These are phyloP conservation scores for Imleria badia DNA, from an alignment of 768 basidiomycete genomes.

Conservation along the genomic window DNA sequence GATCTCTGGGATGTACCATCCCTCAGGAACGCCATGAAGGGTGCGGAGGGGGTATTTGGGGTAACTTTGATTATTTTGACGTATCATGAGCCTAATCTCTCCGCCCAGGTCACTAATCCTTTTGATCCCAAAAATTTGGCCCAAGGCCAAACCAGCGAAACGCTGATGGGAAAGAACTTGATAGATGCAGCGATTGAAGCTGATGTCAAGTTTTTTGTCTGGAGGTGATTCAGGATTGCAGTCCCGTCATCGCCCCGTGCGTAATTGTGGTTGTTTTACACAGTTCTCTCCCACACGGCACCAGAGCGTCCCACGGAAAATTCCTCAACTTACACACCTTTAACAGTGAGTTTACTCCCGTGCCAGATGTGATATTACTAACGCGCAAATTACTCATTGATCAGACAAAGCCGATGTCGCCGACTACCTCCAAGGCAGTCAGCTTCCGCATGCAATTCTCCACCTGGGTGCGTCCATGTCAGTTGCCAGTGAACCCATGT, in stretches of 20 bases:
- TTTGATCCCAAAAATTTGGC: constrained; percentile 20
- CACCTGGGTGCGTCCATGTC: constrained; percentile 16
- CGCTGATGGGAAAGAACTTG: constrained; percentile 29
- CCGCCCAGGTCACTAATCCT: constrained; percentile 28
- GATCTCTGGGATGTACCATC: constrained; percentile 27
- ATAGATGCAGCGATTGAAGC: constrained; percentile 26
- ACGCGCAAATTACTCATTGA: neutral
- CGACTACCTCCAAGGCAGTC: constrained; percentile 19
- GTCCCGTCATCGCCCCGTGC: neutral
- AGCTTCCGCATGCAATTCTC: constrained; percentile 19
- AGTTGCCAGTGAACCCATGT: neutral
- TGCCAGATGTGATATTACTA: neutral
- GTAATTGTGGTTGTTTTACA: neutral
- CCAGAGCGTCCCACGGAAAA: constrained; percentile 21
- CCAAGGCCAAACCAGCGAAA: constrained; percentile 20
- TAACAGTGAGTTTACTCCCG: constrained; percentile 17
- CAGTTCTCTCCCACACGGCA: constrained; percentile 21
- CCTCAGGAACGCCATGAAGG: constrained; percentile 26
- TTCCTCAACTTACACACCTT: constrained; percentile 24
- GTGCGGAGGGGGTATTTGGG: constrained; percentile 34
- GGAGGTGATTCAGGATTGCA: constrained; percentile 19
- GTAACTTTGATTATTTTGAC: constrained; percentile 13
- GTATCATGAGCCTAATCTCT: neutral
- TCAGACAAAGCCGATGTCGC: constrained; percentile 26
- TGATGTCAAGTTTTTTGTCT: constrained; percentile 30